Base-by-base conservation (phyloP, 805 yeast genomes). In the Torulaspora delbrueckii region DNA sequence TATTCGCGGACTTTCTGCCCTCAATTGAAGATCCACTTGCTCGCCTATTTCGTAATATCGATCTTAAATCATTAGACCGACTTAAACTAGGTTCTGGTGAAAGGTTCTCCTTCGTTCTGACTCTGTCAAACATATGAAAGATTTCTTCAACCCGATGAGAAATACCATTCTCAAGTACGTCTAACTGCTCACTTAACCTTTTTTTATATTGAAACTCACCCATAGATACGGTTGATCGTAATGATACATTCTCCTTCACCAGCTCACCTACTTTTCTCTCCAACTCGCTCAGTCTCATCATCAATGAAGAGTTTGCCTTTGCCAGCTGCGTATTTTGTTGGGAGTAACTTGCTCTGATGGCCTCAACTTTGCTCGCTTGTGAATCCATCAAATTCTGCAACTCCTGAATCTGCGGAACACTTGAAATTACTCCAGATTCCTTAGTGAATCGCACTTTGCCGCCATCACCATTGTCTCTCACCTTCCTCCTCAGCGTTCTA, bases 241-340 rank as follows among this genome's bases (percentile, higher is more conserved):
- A 56, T 27, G 59, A 57, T 45, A 74, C 66, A 52, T 79, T 79
- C 50, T 79, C 82, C 47, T 70, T 73, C 10, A 73, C 70, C 53
- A 80, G 59, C 14, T 74, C 77, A 18, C 72, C 67, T 19, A 81
- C 59, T 47, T 70, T 74, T 9, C 64, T 58, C 59, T 82, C 87
- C 59, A 84, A 60, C 24, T 73, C 78, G 3, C 74, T 62, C 22
- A 83, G 67, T 51, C 71, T 76, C 31, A 72, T 59, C 71, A 75
- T 68, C 58, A 82, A 65, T 18, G 70, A 59, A 2, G 83, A 74
- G 58, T 80, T 82, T 40, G 74, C 76, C 50, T 72, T 77, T 1
- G 86, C 86, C 23, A 84, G 62, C n/a, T 75, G 73, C 43, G 70
- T 71, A 61, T 84, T 84, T 56, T 63, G 72, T 40, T 51, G 58